Evolutionary conservation across 2,329 filamentous ascomycete species (phyloP).

Genomic region (Botryosphaeria agaves): DNA sequence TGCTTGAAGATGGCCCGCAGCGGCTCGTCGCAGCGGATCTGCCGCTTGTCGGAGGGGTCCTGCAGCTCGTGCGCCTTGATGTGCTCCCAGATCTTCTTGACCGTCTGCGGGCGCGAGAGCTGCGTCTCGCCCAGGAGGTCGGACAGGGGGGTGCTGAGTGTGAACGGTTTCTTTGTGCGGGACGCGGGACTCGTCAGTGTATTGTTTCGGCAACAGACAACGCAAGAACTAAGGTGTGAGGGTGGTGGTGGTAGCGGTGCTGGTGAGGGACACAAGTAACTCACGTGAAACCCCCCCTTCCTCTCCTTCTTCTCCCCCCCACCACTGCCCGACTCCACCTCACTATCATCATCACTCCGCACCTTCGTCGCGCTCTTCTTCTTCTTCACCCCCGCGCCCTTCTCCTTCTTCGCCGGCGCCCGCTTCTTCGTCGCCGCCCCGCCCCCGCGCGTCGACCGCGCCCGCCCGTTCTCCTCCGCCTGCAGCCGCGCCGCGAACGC

Average conservation of each 20-base stretch:
- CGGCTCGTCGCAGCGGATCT: conserved; percentile 81
- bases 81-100: conserved; percentile 92
- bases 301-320: conserved; percentile 33
- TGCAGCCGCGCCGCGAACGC: conserved; percentile 75
- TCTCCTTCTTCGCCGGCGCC: conserved; percentile 43
- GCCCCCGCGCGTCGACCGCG: conserved; percentile 61
- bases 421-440: conserved; percentile 38
- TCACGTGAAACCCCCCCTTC: conserved; percentile 74
- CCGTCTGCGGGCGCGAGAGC: conserved; percentile 85
- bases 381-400: conserved; percentile 43
- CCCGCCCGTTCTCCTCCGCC: conserved; percentile 69
- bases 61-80: conserved; percentile 81
- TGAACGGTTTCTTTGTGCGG: conserved; percentile 52
- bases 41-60: conserved; percentile 77
- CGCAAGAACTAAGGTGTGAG: no score
- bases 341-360: conserved; percentile 64
- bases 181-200: no score
- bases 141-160: conserved; percentile 51
- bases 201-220: no score
- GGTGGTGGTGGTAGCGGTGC: no score
- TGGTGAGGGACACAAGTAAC: conserved; percentile 12
- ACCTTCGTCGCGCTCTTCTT: conserved; percentile 60
- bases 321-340: conserved; percentile 44
- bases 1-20: conserved; percentile 88
- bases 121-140: conserved; percentile 54